Evolutionary conservation across 2,329 filamentous ascomycete species (phyloP).

Genomic region (Trichophaea hybrida): DNA sequence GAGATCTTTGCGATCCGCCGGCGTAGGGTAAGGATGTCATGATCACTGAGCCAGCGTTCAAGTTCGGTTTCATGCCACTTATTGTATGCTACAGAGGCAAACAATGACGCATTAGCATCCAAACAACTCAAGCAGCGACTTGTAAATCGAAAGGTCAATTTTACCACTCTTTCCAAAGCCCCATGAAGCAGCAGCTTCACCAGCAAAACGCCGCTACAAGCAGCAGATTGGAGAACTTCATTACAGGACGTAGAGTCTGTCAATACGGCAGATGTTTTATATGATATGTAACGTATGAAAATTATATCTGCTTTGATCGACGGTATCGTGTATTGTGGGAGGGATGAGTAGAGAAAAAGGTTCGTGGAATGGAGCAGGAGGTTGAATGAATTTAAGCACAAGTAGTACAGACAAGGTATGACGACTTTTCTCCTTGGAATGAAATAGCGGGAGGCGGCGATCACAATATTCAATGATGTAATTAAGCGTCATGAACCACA

Average conservation of each 20-base stretch:
- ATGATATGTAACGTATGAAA: background rate
- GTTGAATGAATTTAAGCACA: background rate
- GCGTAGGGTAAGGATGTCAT: slow-evolving; percentile 78
- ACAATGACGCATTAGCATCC: slow-evolving; percentile 1
- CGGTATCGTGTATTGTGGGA: background rate
- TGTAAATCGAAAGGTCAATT: background rate
- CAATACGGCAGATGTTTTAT: background rate
- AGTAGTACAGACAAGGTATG: background rate
- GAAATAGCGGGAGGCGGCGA: background rate
- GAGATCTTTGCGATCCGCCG: slow-evolving; percentile 87
- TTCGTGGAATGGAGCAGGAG: slow-evolving; percentile 1
- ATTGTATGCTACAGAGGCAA: slow-evolving; percentile 51
- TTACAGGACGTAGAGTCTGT: slow-evolving; percentile 4
- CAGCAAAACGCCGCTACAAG: slow-evolving; percentile 14
- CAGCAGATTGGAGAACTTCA: slow-evolving; percentile 18
- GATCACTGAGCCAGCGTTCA: slow-evolving; percentile 87
- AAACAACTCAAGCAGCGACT: background rate
- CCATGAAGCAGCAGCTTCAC: slow-evolving; percentile 12
- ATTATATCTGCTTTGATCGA: background rate
- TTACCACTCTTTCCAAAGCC: slow-evolving; percentile 19
- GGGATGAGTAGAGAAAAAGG: background rate
- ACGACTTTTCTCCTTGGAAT: background rate
- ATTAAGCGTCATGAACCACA: background rate
- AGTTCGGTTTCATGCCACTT: slow-evolving; percentile 98
- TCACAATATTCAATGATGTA: background rate